Percentiles rank a stretch among this genome's conserved stretches.
phyloP scores from a whole-genome alignment of 495 filamentous ascomycete genomes.

The Lasiosphaeriaceae sp. region DNA sequence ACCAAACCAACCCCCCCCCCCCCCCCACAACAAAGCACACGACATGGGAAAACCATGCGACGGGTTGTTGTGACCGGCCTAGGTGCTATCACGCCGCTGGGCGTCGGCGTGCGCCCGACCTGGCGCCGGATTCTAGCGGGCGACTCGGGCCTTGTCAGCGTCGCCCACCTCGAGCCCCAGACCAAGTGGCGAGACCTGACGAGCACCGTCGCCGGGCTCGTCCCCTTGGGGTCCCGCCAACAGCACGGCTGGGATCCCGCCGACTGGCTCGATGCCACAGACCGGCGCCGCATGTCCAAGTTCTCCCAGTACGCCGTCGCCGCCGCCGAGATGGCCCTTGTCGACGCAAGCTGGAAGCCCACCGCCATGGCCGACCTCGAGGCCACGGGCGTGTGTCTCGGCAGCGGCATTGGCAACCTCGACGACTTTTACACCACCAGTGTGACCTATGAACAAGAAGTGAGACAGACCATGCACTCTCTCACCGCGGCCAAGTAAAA shows the following conservation, averaged over 20 bases:
- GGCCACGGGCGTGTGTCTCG: constrained; percentile 82
- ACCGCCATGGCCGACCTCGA: constrained; percentile 57
- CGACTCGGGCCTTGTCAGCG: constrained; percentile 73
- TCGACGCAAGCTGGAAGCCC: constrained; percentile 79
- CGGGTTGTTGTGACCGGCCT: constrained; percentile 94
- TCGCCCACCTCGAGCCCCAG: constrained; percentile 51
- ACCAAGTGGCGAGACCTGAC: constrained; percentile 62
- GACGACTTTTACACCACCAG: constrained; percentile 84
- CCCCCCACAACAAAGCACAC: no score
- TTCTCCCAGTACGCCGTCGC: constrained; percentile 91
- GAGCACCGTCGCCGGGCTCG: constrained; percentile 77
- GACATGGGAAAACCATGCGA: constrained; percentile 57
- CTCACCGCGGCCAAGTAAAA: neutral
- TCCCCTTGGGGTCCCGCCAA: constrained; percentile 47
- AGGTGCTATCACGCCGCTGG: constrained; percentile 87
- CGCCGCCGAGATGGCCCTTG: constrained; percentile 79
- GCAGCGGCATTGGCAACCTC: constrained; percentile 94
- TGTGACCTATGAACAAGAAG: constrained; percentile 68
- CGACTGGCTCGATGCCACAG: constrained; percentile 70
- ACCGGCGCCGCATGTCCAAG: constrained; percentile 81
- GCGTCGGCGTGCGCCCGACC: constrained; percentile 70
- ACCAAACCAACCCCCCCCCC: no score
- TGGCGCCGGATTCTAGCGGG: constrained; percentile 80
- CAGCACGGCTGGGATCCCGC: constrained; percentile 59
- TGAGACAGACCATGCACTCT: no score